These are phyloP conservation scores for Trichoderma afroharzianum DNA, from an alignment of 2,329 filamentous ascomycete genomes.

Conservation along the genomic window DNA sequence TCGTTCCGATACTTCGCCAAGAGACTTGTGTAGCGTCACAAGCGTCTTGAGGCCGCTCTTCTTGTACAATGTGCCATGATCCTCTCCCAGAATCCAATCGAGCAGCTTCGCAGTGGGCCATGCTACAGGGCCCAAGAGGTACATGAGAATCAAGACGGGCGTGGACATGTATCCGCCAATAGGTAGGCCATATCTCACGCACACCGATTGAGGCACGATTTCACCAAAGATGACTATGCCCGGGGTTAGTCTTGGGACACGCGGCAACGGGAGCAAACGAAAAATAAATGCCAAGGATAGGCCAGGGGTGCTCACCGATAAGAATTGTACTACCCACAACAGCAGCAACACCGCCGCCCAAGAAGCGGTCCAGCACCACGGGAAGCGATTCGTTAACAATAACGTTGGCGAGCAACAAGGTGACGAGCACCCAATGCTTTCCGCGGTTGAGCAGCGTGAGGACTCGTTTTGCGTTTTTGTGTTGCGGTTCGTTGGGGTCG, in stretches of 20 bases:
- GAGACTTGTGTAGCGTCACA: constrained; percentile 87
- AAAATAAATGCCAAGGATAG: constrained; percentile 19
- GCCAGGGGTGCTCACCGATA: constrained; percentile 63
- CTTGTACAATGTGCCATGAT: constrained; percentile 96
- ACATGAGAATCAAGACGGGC: constrained; percentile 86
- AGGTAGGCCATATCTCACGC: constrained; percentile 89
- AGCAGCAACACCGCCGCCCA: constrained; percentile 91
- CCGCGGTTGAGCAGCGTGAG: constrained; percentile 76
- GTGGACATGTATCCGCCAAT: constrained; percentile 94
- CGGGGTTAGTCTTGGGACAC: constrained; percentile 14
- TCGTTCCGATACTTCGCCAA: constrained; percentile 82
- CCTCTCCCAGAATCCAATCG: constrained; percentile 87
- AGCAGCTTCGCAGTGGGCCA: constrained; percentile 96
- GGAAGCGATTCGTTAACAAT: constrained; percentile 97
- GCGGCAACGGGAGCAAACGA: neutral
- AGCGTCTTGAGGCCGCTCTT: constrained; percentile 96
- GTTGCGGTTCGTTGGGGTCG: constrained; percentile 80
- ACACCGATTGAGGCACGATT: constrained; percentile 91
- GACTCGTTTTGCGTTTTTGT: constrained; percentile 78
- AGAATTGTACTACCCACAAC: constrained; percentile 89
- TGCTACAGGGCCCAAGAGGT: constrained; percentile 80
- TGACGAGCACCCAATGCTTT: constrained; percentile 98
- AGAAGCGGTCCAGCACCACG: constrained; percentile 88
- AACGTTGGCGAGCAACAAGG: constrained; percentile 88
- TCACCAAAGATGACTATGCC: constrained; percentile 90